Conservation (phyloP, 2,329 filamentous ascomycete species). For the Fusarium luffae region DNA sequence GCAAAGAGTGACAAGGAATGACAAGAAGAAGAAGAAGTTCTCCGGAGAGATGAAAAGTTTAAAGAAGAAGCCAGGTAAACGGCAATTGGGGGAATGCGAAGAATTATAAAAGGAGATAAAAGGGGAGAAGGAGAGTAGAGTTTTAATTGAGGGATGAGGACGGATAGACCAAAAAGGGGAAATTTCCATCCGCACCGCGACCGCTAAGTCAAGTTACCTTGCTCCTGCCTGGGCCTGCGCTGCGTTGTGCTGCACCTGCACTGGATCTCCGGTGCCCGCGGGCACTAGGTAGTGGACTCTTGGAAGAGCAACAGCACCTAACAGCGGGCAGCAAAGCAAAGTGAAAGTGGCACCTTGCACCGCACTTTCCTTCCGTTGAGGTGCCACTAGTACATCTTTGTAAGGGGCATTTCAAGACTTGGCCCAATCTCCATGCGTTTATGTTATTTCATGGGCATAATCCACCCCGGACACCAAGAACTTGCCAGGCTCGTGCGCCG, state of each 20-base stretch:
- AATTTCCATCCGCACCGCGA: conserved; percentile 47
- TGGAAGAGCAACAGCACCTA: background rate
- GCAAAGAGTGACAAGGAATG: conserved; percentile 49
- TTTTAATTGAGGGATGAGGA: conserved; percentile 39
- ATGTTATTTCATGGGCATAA: conserved; percentile 22
- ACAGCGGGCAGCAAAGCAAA: conserved; percentile 9
- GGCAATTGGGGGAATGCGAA: conserved; percentile 39
- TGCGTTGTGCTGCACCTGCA: conserved; percentile 24
- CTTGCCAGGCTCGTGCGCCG: conserved; percentile 26
- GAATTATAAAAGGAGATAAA: conserved; percentile 43
- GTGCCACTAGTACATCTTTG: conserved; percentile 38
- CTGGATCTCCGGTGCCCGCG: conserved; percentile 38
- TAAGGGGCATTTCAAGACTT: conserved; percentile 34
- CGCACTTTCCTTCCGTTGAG: conserved; percentile 36
- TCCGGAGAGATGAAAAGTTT: conserved; percentile 40
- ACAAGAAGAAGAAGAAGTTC: conserved; percentile 51
- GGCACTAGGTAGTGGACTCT: conserved; percentile 3
- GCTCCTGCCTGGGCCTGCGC: conserved; percentile 12
- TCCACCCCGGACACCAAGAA: conserved; percentile 30
- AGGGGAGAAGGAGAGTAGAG: conserved; percentile 43
- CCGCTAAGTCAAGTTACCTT: background rate
- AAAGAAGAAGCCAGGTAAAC: conserved; percentile 32
- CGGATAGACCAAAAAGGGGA: conserved; percentile 52
- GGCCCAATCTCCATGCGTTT: conserved; percentile 36
- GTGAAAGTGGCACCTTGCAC: conserved; percentile 43